phyloP scores from a whole-genome alignment of 1,284 basidiomycete genomes.

The Ganoderma boninense region DNA sequence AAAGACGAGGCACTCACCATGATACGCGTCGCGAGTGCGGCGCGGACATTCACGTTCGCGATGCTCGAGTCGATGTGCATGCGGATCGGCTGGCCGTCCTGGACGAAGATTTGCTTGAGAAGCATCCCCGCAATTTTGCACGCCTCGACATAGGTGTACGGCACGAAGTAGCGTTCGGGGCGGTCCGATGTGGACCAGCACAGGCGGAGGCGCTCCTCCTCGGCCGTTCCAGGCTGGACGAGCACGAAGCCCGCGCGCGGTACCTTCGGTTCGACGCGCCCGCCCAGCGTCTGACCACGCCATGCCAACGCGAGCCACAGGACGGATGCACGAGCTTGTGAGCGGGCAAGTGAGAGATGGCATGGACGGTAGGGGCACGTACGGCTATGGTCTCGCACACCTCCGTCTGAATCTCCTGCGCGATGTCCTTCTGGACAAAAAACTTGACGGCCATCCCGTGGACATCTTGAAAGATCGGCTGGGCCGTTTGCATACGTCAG shows the following conservation, averaged over 20 bases:
- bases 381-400: conserved; percentile 76
- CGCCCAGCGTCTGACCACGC: conserved; percentile 65
- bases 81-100: conserved; percentile 64
- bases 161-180: conserved; percentile 78
- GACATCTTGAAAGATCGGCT: conserved; percentile 74
- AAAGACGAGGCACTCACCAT: conserved; percentile 56
- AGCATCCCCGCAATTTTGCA: conserved; percentile 77
- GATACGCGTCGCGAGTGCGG: conserved; percentile 68
- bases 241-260: conserved; percentile 78
- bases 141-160: conserved; percentile 79
- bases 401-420: conserved; percentile 69
- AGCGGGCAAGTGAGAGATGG: background rate
- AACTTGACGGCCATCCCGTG: conserved; percentile 76
- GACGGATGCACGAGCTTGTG: conserved; percentile 2
- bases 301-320: conserved; percentile 5
- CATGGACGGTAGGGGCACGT: conserved; percentile 31
- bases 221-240: conserved; percentile 68
- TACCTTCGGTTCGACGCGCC: conserved; percentile 77
- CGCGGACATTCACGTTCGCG: conserved; percentile 74
- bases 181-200: conserved; percentile 73
- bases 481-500: conserved; percentile 24
- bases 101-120: conserved; percentile 77
- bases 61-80: conserved; percentile 84
- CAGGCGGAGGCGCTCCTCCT: conserved; percentile 73
- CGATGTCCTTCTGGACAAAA: conserved; percentile 82